phyloP scores from a whole-genome alignment of 2,329 filamentous ascomycete genomes.

The Cercospora canescens region DNA sequence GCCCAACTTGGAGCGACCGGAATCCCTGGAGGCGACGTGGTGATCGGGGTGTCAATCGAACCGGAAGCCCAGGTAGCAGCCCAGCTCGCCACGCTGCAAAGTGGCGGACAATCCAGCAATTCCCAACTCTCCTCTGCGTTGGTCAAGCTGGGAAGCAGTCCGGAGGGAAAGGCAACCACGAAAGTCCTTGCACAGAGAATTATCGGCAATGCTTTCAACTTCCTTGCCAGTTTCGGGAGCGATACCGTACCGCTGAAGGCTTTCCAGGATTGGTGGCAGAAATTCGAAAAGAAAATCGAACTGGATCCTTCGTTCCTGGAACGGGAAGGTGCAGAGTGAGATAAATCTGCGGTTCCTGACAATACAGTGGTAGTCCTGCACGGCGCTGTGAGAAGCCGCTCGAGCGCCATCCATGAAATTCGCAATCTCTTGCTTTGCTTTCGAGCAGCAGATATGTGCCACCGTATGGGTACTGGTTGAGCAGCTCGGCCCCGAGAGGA shows the following conservation, averaged over 20 bases:
- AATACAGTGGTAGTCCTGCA: not conserved
- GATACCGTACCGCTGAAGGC: conserved; percentile 92
- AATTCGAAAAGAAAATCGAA: conserved; percentile 86
- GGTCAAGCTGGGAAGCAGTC: conserved; percentile 31
- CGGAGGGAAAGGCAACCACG: conserved; percentile 56
- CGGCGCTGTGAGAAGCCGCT: not conserved
- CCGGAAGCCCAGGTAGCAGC: conserved; percentile 68
- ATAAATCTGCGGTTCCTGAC: not conserved
- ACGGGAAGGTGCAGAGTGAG: conserved; percentile 2
- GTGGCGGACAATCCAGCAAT: conserved; percentile 28
- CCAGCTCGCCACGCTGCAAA: conserved; percentile 63
- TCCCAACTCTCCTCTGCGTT: conserved; percentile 34
- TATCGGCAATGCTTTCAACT: conserved; percentile 97
- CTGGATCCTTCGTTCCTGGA: conserved; percentile 88
- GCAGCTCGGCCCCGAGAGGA: not conserved
- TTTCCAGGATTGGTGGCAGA: conserved; percentile 97
- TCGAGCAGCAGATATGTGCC: not conserved
- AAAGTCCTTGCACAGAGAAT: conserved; percentile 85
- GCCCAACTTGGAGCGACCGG: conserved; percentile 23
- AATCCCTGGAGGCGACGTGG: conserved; percentile 51
- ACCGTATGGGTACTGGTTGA: not conserved
- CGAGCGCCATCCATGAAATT: not conserved
- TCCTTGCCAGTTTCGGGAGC: conserved; percentile 81
- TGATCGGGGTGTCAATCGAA: conserved; percentile 82
- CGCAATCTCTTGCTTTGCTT: not conserved